These are phyloP conservation scores for Heliosperma pusillum DNA, from an alignment of 148 eudicot species.

Conservation along the genomic window DNA sequence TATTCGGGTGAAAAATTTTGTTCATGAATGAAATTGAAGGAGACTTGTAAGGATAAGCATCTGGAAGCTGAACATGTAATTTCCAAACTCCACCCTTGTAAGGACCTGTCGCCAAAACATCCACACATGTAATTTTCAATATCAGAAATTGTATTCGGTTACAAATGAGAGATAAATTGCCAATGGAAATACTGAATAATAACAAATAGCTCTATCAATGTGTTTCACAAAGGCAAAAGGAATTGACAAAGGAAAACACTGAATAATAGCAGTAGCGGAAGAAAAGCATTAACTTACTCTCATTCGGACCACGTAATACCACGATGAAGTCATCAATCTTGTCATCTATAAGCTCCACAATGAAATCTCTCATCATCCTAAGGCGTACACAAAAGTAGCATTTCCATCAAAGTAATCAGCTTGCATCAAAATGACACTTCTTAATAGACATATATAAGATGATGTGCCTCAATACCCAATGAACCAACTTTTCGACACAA, in stretches of 20 bases:
- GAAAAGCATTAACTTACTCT: slow-evolving; percentile 40
- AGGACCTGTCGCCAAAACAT: slow-evolving; percentile 41
- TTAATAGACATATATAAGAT: background rate
- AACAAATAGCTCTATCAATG: no score
- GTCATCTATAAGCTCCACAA: slow-evolving; percentile 74
- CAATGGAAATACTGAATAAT: no score
- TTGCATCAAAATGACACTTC: background rate
- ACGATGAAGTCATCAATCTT: slow-evolving; percentile 71
- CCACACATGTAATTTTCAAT: background rate
- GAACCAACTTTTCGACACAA: background rate
- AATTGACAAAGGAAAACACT: background rate
- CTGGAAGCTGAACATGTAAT: slow-evolving; percentile 74
- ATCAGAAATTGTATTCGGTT: no score
- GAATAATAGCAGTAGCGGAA: no score
- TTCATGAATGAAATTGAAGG: slow-evolving; percentile 67
- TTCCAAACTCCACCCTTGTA: slow-evolving; percentile 92
- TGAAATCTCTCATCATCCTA: slow-evolving; percentile 90
- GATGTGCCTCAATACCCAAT: background rate
- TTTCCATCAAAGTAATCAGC: slow-evolving; percentile 6
- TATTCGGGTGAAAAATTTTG: slow-evolving; percentile 81
- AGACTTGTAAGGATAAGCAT: slow-evolving; percentile 84
- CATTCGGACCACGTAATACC: slow-evolving; percentile 82
- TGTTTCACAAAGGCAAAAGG: background rate
- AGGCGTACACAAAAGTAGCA: background rate
- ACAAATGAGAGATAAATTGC: no score